Evolutionary conservation across 2,329 filamentous ascomycete genomes (phyloP).

Genomic region (Coniochaeta ligniaria): DNA sequence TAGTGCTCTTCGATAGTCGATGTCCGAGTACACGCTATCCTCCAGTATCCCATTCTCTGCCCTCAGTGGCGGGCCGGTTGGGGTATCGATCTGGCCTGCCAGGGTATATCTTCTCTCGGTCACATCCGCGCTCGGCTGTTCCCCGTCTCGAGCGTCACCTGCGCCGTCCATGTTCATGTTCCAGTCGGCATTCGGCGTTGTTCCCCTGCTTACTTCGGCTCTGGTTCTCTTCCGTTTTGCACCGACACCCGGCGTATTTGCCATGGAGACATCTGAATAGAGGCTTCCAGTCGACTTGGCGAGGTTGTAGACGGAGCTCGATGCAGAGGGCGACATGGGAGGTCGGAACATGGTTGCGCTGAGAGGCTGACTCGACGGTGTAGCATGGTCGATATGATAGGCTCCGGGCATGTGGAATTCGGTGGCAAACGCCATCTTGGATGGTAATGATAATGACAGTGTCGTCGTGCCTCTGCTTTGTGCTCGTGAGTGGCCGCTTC

Average conservation of each 20-base stretch:
- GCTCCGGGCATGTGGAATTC: constrained; percentile 24
- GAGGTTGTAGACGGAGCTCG: constrained; percentile 18
- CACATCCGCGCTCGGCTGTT: constrained; percentile 9
- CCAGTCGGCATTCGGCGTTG: constrained; percentile 25
- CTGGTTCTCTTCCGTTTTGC: constrained; percentile 37
- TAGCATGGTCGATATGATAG: constrained; percentile 17
- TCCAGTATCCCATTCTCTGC: constrained; percentile 30
- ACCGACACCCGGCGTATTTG: constrained; percentile 17
- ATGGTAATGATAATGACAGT: neutral
- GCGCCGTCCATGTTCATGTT: constrained; percentile 20
- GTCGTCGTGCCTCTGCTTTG: neutral
- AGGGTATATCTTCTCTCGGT: constrained; percentile 35
- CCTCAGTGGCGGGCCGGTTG: constrained; percentile 22
- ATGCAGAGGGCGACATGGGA: constrained; percentile 18
- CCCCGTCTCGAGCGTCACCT: constrained; percentile 14
- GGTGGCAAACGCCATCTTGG: constrained; percentile 19
- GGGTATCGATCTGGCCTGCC: constrained; percentile 46
- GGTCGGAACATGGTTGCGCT: constrained; percentile 25
- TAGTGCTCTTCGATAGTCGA: constrained; percentile 46
- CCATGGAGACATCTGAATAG: constrained; percentile 26
- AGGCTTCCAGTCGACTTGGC: constrained; percentile 29
- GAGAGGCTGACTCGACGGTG: constrained; percentile 14
- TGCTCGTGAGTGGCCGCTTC: neutral
- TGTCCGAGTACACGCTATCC: constrained; percentile 50
- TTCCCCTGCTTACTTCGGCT: constrained; percentile 18